Evolutionary conservation across 2,329 filamentous ascomycete species (phyloP).

Genomic region (Graphilbum sp.): DNA sequence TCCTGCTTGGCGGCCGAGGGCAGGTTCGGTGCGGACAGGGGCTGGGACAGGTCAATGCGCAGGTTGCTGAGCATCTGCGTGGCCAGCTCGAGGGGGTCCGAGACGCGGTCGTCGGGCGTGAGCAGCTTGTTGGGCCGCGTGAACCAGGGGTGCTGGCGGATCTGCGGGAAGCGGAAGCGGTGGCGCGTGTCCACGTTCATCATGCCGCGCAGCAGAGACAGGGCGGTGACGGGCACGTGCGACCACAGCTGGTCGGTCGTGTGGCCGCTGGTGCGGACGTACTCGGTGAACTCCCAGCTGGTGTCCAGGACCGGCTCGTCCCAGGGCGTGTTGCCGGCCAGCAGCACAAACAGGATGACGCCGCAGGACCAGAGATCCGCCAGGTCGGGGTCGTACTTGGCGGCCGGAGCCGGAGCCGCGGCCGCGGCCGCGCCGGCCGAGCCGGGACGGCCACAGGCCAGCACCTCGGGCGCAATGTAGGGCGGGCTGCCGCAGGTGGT

Average conservation of each 20-base stretch:
- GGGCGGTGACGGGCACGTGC: constrained; percentile 52
- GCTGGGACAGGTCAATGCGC: constrained; percentile 70
- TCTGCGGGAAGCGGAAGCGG: constrained; percentile 72
- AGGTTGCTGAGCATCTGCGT: constrained; percentile 88
- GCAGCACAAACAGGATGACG: constrained; percentile 88
- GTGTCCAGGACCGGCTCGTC: constrained; percentile 64
- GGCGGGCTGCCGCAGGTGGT: constrained; percentile 93
- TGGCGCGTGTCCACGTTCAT: constrained; percentile 60
- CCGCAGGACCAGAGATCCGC: constrained; percentile 96
- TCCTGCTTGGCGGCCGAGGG: constrained; percentile 20
- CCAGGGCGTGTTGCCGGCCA: constrained; percentile 96
- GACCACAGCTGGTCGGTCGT: constrained; percentile 78
- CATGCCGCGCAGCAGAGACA: constrained; percentile 84
- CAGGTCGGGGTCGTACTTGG: constrained; percentile 58
- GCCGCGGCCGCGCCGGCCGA: constrained; percentile 19
- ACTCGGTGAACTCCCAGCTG: constrained; percentile 88
- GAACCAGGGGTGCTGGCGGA: constrained; percentile 90
- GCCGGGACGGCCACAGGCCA: constrained; percentile 36
- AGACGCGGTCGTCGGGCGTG: constrained; percentile 53
- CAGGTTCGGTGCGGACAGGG: constrained; percentile 31
- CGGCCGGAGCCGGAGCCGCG: background rate
- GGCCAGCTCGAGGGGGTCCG: constrained; percentile 71
- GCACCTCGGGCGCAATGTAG: constrained; percentile 91
- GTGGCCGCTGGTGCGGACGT: constrained; percentile 60
- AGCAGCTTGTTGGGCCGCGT: constrained; percentile 68